Base-by-base conservation (phyloP, 1,284 basidiomycete genomes). In the Peniophora sp. region DNA sequence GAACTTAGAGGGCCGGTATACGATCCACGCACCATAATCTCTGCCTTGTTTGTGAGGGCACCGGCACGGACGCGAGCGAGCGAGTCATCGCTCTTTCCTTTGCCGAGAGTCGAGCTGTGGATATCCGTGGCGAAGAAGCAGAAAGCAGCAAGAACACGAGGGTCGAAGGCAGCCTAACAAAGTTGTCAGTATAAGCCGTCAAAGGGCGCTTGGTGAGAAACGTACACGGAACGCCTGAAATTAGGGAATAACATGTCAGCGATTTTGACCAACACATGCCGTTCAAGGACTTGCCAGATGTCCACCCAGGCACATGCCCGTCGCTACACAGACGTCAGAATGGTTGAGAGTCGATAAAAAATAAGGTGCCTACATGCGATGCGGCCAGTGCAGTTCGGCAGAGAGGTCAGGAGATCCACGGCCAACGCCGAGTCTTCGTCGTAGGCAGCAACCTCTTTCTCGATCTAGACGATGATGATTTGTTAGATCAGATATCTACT, bases 41-140 rank as follows among this genome's bases (percentile, higher is more conserved):
- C 93, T 50, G 86, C 90, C 61, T 89, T 88, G 38, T 75, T 76
- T 1, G 71, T 77, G 53, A 96, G 66, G 53, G 91, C 87, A 3
- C 92, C 91, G 10, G 82, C 81, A 50, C 71, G 72, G 50, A 91
- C 85, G 49, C 79, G 78, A 50, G 70, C 66, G 49, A 96, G 77
- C 2, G 89, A 81, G 64, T 95, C 79, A 59, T 94, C 92, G 48
- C 77, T 80, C 65, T 86, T 83, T 24, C 88, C 89, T 63, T 85
- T 87, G 17, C 89, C 91, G 23, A 96, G 83, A 0, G 90, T 85
- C 10, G 89, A 88, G 48, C 77, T 78, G 65, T 96, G 89, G 51
- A 96, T 79, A 64, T 93, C 92, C 3, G 94, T 97, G 6, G 89
- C 91, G 65, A 97, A 97, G 73, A 91, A 97, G 69, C 93, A 95